phyloP scores from a whole-genome alignment of 306 rosid genomes.

The Ormosia semicastrata region DNA sequence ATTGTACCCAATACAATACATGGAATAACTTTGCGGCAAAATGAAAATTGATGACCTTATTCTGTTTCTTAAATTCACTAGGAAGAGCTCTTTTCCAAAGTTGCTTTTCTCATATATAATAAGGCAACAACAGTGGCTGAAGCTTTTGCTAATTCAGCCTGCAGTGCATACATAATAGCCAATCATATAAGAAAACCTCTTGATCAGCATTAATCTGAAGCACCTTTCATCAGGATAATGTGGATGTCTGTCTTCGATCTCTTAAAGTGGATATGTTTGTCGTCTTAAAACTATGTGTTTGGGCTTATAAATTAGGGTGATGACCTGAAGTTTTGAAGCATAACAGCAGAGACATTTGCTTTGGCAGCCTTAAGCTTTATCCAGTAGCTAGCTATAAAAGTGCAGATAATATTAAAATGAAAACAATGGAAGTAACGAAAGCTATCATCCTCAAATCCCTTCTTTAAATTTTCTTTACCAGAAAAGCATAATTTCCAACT shows the following conservation, averaged over 20 bases:
- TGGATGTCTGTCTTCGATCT: neutral
- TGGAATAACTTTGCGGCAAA: constrained; percentile 1
- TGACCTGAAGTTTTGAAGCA: neutral
- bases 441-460: neutral
- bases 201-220: neutral
- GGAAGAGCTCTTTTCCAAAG: neutral
- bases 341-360: neutral
- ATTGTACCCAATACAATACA: neutral
- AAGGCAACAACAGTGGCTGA: neutral
- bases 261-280: neutral
- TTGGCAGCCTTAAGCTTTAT: constrained; percentile 23
- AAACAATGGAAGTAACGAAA: neutral
- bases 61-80: neutral
- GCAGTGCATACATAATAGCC: neutral
- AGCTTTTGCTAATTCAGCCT: neutral
- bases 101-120: neutral
- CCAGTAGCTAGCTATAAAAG: neutral
- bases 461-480: neutral
- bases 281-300: neutral
- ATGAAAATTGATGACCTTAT: neutral
- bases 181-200: neutral
- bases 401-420: neutral
- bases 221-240: constrained; percentile 3
- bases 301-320: neutral
- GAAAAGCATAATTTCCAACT: constrained; percentile 19